Evolutionary conservation across 805 yeast species (phyloP).

Genomic region (Yarrowia hollandica): DNA sequence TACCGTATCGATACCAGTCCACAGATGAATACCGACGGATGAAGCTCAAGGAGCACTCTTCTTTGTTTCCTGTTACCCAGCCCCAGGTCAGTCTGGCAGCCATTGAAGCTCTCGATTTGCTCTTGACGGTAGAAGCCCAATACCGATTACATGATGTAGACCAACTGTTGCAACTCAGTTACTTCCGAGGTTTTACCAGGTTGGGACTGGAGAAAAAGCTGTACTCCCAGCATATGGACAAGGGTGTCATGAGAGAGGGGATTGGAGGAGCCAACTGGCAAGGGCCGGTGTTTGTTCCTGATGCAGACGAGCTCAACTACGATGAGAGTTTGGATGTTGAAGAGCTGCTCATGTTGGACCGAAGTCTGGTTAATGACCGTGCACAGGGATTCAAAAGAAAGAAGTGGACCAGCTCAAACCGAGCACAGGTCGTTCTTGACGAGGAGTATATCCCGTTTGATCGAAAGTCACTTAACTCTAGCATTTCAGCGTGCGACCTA

Average conservation of each 20-base stretch:
- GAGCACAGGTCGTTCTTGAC: slow-evolving; percentile 2
- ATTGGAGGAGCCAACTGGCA: slow-evolving; percentile 25
- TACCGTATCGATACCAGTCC: slow-evolving; percentile 36
- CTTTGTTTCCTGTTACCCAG: slow-evolving; percentile 26
- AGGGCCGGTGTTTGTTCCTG: slow-evolving; percentile 18
- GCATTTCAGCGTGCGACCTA: background rate
- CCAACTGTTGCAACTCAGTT: slow-evolving; percentile 11
- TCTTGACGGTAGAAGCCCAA: slow-evolving; percentile 12
- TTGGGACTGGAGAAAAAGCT: slow-evolving; percentile 20
- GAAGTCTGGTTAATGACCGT: slow-evolving; percentile 8
- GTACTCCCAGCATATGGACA: slow-evolving; percentile 8
- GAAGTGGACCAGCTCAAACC: slow-evolving; percentile 2
- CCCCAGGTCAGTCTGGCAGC: slow-evolving; percentile 32
- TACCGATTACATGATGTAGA: background rate
- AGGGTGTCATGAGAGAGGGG: background rate
- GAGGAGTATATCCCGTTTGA: slow-evolving; percentile 13
- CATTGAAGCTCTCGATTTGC: slow-evolving; percentile 31
- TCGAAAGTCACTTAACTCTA: background rate
- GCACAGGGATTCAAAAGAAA: background rate
- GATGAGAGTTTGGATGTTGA: slow-evolving; percentile 16
- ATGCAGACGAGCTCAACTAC: slow-evolving; percentile 21
- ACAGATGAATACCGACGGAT: slow-evolving; percentile 29
- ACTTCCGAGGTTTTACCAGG: slow-evolving; percentile 15
- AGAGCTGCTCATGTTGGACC: slow-evolving; percentile 22
- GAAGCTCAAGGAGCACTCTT: slow-evolving; percentile 20